Percentiles rank a stretch among this genome's conserved stretches.
These are phyloP conservation scores for Begonia loranthoides DNA, from an alignment of 306 rosid species.

Conservation along the genomic window DNA sequence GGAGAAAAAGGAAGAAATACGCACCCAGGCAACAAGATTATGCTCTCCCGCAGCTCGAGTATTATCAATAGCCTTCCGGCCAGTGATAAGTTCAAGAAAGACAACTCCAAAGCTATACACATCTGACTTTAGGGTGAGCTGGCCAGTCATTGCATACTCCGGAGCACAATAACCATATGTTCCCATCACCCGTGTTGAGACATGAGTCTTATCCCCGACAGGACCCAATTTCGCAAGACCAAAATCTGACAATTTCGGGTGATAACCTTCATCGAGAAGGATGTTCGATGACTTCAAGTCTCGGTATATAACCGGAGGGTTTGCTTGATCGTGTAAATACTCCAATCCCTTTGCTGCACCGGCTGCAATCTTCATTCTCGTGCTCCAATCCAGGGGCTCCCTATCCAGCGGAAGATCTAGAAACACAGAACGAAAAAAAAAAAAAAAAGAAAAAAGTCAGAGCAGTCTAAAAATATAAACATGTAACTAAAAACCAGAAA, in stretches of 20 bases:
- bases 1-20: constrained; percentile 1
- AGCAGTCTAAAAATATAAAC: not conserved
- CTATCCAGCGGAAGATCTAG: constrained; percentile 50
- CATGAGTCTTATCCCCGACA: constrained; percentile 66
- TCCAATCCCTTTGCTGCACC: constrained; percentile 85
- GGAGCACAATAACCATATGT: constrained; percentile 89
- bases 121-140: constrained; percentile 65
- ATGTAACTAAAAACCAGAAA: not conserved
- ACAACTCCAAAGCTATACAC: constrained; percentile 82
- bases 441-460: constrained; percentile 2
- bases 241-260: constrained; percentile 72
- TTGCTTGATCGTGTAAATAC: constrained; percentile 58
- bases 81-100: constrained; percentile 69
- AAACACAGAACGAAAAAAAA: constrained; percentile 6
- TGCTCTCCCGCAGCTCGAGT: constrained; percentile 40
- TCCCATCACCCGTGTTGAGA: constrained; percentile 71
- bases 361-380: constrained; percentile 76
- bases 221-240: constrained; percentile 83
- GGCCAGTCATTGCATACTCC: constrained; percentile 72
- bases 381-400: constrained; percentile 77
- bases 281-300: constrained; percentile 76
- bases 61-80: constrained; percentile 65
- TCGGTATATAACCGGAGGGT: constrained; percentile 65
- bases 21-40: constrained; percentile 81
- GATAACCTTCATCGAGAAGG: constrained; percentile 56